phyloP scores from a whole-genome alignment of 2,329 filamentous ascomycete genomes.

The Colletotrichum musae region DNA sequence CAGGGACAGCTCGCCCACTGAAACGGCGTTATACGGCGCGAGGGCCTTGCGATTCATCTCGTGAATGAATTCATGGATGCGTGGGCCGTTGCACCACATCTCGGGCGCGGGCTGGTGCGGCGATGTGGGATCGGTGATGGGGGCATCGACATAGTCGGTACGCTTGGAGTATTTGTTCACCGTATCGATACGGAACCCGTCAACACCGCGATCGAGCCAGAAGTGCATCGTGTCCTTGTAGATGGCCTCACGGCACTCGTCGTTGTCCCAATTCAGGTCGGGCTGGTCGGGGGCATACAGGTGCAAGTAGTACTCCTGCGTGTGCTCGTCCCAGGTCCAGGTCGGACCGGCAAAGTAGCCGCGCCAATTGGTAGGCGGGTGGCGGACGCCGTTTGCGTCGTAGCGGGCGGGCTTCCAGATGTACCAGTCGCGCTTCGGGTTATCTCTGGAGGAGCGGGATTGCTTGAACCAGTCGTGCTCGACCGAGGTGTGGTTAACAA shows the following conservation, averaged over 20 bases:
- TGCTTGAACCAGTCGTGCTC: slow-evolving; percentile 73
- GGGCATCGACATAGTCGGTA: slow-evolving; percentile 68
- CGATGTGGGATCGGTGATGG: slow-evolving; percentile 56
- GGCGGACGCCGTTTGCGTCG: slow-evolving; percentile 65
- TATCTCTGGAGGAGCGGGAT: slow-evolving; percentile 64
- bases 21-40: slow-evolving; percentile 70
- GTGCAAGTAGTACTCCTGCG: slow-evolving; percentile 69
- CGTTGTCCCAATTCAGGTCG: slow-evolving; percentile 84
- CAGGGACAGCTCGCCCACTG: slow-evolving; percentile 73
- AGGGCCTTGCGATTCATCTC: slow-evolving; percentile 71
- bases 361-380: slow-evolving; percentile 72
- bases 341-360: slow-evolving; percentile 63
- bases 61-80: slow-evolving; percentile 72
- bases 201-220: slow-evolving; percentile 79
- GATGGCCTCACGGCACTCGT: slow-evolving; percentile 75
- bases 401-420: slow-evolving; percentile 74
- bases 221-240: slow-evolving; percentile 78
- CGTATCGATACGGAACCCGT: slow-evolving; percentile 77
- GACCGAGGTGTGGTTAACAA: slow-evolving; percentile 77
- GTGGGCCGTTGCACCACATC: slow-evolving; percentile 73
- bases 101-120: slow-evolving; percentile 60
- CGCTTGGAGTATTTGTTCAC: slow-evolving; percentile 78
- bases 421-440: slow-evolving; percentile 73
- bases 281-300: slow-evolving; percentile 80
- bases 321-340: slow-evolving; percentile 67